phyloP scores from a whole-genome alignment of 106 monocot species.

The Phalaenopsis aphrodite region DNA sequence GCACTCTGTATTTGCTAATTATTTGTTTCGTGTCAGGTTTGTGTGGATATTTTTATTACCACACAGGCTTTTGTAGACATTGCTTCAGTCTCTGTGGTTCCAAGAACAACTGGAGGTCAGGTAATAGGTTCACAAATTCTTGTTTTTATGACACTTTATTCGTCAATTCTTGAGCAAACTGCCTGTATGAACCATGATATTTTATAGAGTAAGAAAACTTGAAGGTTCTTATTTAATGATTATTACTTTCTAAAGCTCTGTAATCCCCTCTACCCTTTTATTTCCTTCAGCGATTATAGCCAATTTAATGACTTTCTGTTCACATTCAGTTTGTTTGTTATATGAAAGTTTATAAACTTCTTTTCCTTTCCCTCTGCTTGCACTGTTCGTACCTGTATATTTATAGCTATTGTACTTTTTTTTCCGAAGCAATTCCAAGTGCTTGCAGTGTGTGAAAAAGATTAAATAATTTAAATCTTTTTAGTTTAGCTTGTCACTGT shows the following conservation, averaged over 20 bases:
- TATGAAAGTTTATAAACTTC: neutral
- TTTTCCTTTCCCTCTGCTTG: neutral
- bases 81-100: constrained; percentile 73
- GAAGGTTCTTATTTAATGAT: neutral
- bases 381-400: no score
- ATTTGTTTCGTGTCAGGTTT: constrained; percentile 50
- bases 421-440: no score
- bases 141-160: neutral
- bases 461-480: no score
- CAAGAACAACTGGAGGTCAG: constrained; percentile 89
- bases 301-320: neutral
- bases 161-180: neutral
- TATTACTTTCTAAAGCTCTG: neutral
- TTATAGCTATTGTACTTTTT: no score
- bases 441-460: no score
- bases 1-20: neutral
- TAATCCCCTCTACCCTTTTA: neutral
- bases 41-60: constrained; percentile 85
- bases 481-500: neutral
- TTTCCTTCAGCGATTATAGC: neutral
- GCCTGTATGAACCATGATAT: neutral
- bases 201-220: neutral
- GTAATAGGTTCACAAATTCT: constrained; percentile 22
- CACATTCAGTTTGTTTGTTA: neutral
- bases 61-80: constrained; percentile 81